These are phyloP conservation scores for Sophora flavescens DNA, from an alignment of 306 rosid species.

Conservation along the genomic window DNA sequence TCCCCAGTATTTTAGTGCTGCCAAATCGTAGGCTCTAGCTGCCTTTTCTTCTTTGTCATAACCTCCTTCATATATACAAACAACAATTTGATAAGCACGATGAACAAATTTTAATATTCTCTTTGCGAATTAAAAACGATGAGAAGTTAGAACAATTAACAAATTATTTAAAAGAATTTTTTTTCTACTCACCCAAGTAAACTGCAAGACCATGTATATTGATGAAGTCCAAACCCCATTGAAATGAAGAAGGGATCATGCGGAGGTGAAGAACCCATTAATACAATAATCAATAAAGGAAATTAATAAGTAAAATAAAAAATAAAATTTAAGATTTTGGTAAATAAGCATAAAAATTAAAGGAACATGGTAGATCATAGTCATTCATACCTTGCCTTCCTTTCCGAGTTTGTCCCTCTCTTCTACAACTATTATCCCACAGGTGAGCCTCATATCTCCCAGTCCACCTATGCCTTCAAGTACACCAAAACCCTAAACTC, in stretches of 20 bases:
- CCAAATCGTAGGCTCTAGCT: slow-evolving; percentile 93
- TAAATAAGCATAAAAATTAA: slow-evolving; percentile 1
- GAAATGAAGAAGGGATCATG: not conserved
- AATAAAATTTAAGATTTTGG: no score
- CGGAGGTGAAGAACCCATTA: slow-evolving; percentile 28
- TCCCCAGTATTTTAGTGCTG: slow-evolving; percentile 96
- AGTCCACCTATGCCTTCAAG: slow-evolving; percentile 89
- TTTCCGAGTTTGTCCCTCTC: slow-evolving; percentile 97
- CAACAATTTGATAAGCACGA: not conserved
- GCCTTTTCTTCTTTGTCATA: slow-evolving; percentile 98
- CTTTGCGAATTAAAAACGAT: not conserved
- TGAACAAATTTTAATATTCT: not conserved
- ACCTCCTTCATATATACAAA: slow-evolving; percentile 62
- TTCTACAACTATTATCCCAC: slow-evolving; percentile 96
- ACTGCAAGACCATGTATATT: slow-evolving; percentile 63
- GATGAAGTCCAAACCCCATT: slow-evolving; percentile 46
- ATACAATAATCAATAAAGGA: not conserved
- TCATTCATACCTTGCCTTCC: slow-evolving; percentile 84
- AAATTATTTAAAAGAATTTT: not conserved
- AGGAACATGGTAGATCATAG: not conserved
- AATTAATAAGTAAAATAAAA: not conserved
- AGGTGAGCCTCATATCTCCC: slow-evolving; percentile 97
- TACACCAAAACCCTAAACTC: slow-evolving; percentile 30
- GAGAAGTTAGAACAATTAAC: not conserved
- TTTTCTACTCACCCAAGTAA: slow-evolving; percentile 78